Evolutionary conservation across 164 flowering plant species (phyloP).

Genomic region (Hamamelis virginiana): DNA sequence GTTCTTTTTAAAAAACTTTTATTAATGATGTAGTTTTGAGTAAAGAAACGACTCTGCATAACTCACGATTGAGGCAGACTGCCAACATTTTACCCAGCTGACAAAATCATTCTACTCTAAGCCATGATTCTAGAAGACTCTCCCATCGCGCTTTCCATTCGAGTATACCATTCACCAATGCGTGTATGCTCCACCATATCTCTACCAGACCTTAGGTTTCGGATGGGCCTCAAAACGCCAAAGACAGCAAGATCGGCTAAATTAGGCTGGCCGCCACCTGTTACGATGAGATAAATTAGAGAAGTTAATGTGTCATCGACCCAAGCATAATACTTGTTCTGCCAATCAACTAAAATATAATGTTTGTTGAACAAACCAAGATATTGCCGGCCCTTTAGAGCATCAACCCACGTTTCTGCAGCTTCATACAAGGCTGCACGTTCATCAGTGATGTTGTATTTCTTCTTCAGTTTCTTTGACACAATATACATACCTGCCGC

Average conservation of each 20-base stretch:
- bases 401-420: constrained; percentile 91
- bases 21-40: too few species aligned
- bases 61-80: background rate
- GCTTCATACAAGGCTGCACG: constrained; percentile 82
- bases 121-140: constrained; percentile 46
- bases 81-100: background rate
- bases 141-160: constrained; percentile 81
- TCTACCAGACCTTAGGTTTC: constrained; percentile 70
- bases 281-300: constrained; percentile 2
- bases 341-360: background rate
- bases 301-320: background rate
- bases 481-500: constrained; percentile 94
- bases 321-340: background rate
- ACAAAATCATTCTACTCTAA: constrained; percentile 2
- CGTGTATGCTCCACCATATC: constrained; percentile 90
- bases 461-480: constrained; percentile 86
- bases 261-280: constrained; percentile 82
- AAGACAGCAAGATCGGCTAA: constrained; percentile 89
- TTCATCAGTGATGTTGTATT: constrained; percentile 78
- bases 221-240: constrained; percentile 89
- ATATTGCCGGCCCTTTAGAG: constrained; percentile 67
- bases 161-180: constrained; percentile 82
- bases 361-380: constrained; percentile 47
- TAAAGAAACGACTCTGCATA: background rate
- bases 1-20: too few species aligned